phyloP scores from a whole-genome alignment of 345 rosid species.

The Acer saccharum region DNA sequence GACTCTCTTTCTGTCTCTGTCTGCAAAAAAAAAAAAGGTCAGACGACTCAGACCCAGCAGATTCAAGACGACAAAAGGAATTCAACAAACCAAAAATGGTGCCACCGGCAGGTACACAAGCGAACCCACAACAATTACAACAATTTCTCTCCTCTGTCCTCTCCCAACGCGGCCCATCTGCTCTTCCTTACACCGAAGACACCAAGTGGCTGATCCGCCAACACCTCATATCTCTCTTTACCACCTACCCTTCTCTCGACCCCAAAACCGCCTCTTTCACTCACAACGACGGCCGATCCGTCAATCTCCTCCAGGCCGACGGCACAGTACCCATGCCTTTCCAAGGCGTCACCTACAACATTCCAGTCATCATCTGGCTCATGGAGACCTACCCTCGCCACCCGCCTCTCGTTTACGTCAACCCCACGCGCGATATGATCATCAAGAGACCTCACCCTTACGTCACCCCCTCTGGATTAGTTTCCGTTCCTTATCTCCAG shows the following conservation, averaged over 20 bases:
- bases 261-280: constrained; percentile 89
- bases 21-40: too few species aligned
- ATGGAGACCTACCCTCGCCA: constrained; percentile 82
- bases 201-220: constrained; percentile 91
- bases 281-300: constrained; percentile 96
- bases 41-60: too few species aligned
- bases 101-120: constrained; percentile 34
- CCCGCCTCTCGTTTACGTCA: constrained; percentile 84
- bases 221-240: constrained; percentile 66
- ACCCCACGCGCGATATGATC: constrained; percentile 95
- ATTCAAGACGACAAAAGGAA: too few species aligned
- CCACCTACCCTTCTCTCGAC: constrained; percentile 63
- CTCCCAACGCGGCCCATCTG: constrained; percentile 77
- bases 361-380: constrained; percentile 92
- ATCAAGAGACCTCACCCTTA: constrained; percentile 84
- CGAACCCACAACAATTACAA: constrained; percentile 56
- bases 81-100: constrained; percentile 26
- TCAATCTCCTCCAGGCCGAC: constrained; percentile 86
- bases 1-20: too few species aligned
- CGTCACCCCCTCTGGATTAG: constrained; percentile 87
- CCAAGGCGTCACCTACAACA: constrained; percentile 85
- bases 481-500: constrained; percentile 75
- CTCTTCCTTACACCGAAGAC: constrained; percentile 78
- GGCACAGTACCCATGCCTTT: constrained; percentile 85
- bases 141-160: constrained; percentile 85